Conservation (phyloP, 805 yeast species). For the Teunomyces atbi region DNA sequence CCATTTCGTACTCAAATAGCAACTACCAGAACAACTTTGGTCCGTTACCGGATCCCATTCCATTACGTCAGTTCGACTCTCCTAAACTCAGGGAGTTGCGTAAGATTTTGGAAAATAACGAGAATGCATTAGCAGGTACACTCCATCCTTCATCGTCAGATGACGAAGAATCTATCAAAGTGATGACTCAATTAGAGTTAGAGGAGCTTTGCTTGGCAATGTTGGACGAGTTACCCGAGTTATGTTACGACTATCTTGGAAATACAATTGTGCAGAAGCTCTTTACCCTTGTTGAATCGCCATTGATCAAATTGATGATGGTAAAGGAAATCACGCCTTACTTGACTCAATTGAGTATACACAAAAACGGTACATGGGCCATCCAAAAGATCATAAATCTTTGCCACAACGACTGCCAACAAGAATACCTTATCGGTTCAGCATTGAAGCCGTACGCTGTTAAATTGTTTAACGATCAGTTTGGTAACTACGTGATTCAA, state of each 20-base stretch:
- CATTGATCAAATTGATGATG: conserved; percentile 75
- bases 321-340: conserved; percentile 73
- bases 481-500: conserved; percentile 94
- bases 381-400: conserved; percentile 88
- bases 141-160: conserved; percentile 4
- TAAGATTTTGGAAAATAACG: conserved; percentile 47
- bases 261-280: conserved; percentile 93
- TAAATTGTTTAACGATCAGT: conserved; percentile 88
- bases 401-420: conserved; percentile 47
- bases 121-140: conserved; percentile 13
- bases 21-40: conserved; percentile 59
- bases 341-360: conserved; percentile 88
- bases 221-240: conserved; percentile 85
- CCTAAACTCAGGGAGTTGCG: conserved; percentile 85
- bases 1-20: conserved; percentile 38
- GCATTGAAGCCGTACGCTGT: conserved; percentile 79
- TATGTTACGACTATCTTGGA: conserved; percentile 90
- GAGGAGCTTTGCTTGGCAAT: conserved; percentile 82
- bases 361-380: conserved; percentile 99
- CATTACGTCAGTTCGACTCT: conserved; percentile 76
- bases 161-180: conserved; percentile 11
- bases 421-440: conserved; percentile 60
- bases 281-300: conserved; percentile 64
- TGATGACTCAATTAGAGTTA: conserved; percentile 54
- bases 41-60: conserved; percentile 71